Base-by-base conservation (phyloP, 2,329 filamentous ascomycete species). In the Ophiocordyceps robertsii region DNA sequence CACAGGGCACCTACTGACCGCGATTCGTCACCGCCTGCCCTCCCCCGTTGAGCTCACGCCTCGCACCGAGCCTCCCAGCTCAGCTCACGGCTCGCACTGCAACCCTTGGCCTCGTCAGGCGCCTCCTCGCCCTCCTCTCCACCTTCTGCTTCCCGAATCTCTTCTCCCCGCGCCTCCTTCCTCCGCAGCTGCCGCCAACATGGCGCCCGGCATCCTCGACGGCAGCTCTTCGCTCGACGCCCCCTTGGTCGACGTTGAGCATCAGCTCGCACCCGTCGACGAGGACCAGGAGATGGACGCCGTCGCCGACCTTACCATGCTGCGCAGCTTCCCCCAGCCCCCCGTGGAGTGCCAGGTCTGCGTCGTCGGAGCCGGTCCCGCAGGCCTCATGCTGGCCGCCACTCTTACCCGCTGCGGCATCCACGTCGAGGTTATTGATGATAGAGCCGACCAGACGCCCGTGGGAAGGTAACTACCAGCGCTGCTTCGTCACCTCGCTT, bases 381-480 rank as follows among this genome's bases (percentile, higher is more conserved):
- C 72, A 13, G 72, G 72, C 44, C 61, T 76, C 44, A 75, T 75
- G 70, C 58, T 74, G 49, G 70, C 67, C 41, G 63, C 65, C 49
- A 68, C 68, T 49, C 65, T 86, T 31, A 72, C 73, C 16, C 70
- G 80, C 9, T 83, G 75, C 52, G 82, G 81, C 13, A 75, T 85
- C 52, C 75, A 75, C 43, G 70, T 75, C 3, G 69, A 72, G 35
- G 69, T 86, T 37, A 67, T 86, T 39, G 83, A 87, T 61, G 80
- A 86, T 55, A 66, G 82, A 48, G 66, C 73, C 30, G 74, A 82
- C 51, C 76, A 76, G 53, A 88, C 83, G 1, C 68, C 75, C 6
- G 80, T 79, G 9, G 82, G 82, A 55, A 63, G 64, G 64, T 67
- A 62, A 54, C 16, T 41, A 21, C 40, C 31, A 13, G 37, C 17